Evolutionary conservation across 495 filamentous ascomycete genomes (phyloP).

Genomic region (Pyrenopolyporus hunteri): DNA sequence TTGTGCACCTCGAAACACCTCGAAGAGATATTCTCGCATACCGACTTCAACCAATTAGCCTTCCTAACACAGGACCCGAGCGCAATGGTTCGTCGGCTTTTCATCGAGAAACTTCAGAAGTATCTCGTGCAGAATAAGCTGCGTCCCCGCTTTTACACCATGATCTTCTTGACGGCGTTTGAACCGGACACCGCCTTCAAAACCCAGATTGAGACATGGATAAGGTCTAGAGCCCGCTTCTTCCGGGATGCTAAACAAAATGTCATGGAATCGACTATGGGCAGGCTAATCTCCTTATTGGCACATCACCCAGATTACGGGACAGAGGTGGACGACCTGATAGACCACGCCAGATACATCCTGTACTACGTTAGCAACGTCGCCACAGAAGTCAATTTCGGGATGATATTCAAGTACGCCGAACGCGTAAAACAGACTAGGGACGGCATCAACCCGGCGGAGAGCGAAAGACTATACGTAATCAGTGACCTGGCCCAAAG

Average conservation of each 20-base stretch:
- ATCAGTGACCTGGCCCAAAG: conserved; percentile 88
- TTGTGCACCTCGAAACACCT: conserved; percentile 75
- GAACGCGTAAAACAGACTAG: conserved; percentile 90
- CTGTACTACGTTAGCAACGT: conserved; percentile 86
- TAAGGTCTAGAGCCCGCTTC: conserved; percentile 73
- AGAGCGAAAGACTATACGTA: conserved; percentile 76
- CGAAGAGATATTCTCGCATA: conserved; percentile 73
- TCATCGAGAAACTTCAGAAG: conserved; percentile 85
- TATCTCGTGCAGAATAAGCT: conserved; percentile 74
- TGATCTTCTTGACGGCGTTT: conserved; percentile 88
- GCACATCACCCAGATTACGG: conserved; percentile 95
- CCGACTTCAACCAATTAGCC: conserved; percentile 80
- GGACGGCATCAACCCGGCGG: conserved; percentile 68
- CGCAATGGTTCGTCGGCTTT: conserved; percentile 74
- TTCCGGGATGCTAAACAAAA: conserved; percentile 60
- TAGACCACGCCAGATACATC: conserved; percentile 83
- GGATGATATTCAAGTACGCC: conserved; percentile 87
- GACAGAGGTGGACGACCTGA: conserved; percentile 67
- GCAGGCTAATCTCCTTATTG: conserved; percentile 82
- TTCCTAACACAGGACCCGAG: conserved; percentile 78
- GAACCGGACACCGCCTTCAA: conserved; percentile 75
- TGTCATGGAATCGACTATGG: conserved; percentile 83
- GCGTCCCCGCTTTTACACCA: conserved; percentile 78
- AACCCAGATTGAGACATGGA: conserved; percentile 81
- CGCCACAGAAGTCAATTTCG: conserved; percentile 83